Evolutionary conservation across 139 green algal genomes (phyloP), one percentile per base, ranked within the genome.

Genomic region (Trebouxia sp.): DNA sequence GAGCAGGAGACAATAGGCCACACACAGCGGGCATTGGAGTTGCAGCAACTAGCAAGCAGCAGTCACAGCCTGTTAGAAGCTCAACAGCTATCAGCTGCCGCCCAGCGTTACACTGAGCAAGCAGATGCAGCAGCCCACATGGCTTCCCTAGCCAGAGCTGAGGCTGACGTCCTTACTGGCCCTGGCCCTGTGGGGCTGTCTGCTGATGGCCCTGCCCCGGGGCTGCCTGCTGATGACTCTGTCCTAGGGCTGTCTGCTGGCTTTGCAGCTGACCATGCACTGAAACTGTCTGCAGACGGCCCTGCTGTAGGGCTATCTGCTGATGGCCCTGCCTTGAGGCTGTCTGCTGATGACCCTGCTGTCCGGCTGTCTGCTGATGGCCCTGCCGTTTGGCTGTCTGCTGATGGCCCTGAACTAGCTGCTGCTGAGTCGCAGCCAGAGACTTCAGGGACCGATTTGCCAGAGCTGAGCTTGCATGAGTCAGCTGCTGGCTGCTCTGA

Each of bases 1-100:
- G 62, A 72, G 35, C 62, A 72, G 28, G 37, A 72, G 32, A 35
- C 62, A 72, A 30, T 72, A 35, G 15, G 32, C 62, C n/a, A 15
- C 62, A 72, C 32, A 1, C 62, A 72, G 14, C 42, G 62, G 32
- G 62, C 62, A 30, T 6, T 45, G 32, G 62, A 72, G 32, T 8
- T 72, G 62, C 62, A 72, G 12, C 62, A 72, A 37, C 32, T 72
- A 35, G 62, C 62, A 30, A 14, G 32, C n/a, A 35, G 62, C 62
- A 72, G 62, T n/a, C 15, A 10, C 10, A 72, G 12, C 35, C 9
- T 28, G 9, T 35, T 72, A n/a, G 62, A 72, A 3, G 12, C 62
- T 35, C 42, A 35, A 12, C 62, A 72, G 32, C 62, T 72, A 7
- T 42, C 62, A 45, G 62, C 62, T n/a, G 62, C 62, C 26, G 62